Evolutionary conservation across 495 filamentous ascomycete species (phyloP).

Genomic region (Chaetomidium leptoderma): DNA sequence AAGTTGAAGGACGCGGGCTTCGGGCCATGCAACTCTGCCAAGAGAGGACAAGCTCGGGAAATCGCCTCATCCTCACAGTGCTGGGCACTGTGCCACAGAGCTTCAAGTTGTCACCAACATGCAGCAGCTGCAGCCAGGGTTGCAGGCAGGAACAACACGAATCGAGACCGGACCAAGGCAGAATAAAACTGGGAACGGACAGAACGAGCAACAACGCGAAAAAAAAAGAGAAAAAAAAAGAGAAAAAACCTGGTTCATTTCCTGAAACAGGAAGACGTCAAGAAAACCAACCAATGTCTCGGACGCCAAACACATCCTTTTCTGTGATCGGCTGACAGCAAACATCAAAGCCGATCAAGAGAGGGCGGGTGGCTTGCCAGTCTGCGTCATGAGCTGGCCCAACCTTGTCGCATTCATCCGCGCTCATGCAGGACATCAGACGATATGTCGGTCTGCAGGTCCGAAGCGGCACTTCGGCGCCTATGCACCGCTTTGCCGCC

Average conservation of each 20-base stretch:
- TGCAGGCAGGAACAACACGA: background rate
- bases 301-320: background rate
- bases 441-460: constrained; percentile 4
- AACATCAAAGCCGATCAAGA: background rate
- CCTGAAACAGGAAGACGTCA: too few species aligned
- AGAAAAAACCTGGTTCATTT: background rate
- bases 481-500: constrained; percentile 12
- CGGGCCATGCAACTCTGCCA: too few species aligned
- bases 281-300: too few species aligned
- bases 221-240: background rate
- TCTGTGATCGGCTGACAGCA: background rate
- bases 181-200: too few species aligned
- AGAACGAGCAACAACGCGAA: too few species aligned
- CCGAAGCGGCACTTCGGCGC: constrained; percentile 10
- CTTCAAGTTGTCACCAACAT: too few species aligned
- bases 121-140: too few species aligned
- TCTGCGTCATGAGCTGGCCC: background rate
- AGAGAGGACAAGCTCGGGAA: too few species aligned
- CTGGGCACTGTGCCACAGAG: too few species aligned
- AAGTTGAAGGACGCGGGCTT: too few species aligned
- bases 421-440: constrained; percentile 7
- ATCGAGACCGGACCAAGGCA: too few species aligned
- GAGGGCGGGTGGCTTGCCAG: background rate
- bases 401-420: background rate
- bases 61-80: too few species aligned